Evolutionary conservation across 73 alveolate species (phyloP).

Genomic region (Paraurostyla sp.): DNA sequence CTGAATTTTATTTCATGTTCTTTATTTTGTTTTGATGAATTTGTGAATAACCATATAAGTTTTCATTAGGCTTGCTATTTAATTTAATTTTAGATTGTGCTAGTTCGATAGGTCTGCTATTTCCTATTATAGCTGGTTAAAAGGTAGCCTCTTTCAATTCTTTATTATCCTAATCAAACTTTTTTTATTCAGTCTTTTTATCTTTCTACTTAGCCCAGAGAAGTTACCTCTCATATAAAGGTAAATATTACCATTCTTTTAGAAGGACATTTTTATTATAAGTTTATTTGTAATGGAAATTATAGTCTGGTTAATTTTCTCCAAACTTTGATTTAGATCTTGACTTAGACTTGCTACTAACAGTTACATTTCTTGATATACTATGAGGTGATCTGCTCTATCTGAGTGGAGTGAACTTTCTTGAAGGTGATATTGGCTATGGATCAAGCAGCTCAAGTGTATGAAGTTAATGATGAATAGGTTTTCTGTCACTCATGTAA

Average conservation of each 20-base stretch:
- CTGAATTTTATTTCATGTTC: not conserved
- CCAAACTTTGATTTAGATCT: not conserved
- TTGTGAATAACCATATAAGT: not conserved
- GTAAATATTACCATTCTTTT: conserved; percentile 32
- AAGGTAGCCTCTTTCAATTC: conserved; percentile 16
- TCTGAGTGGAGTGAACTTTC: conserved; percentile 1
- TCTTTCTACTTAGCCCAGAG: conserved; percentile 17
- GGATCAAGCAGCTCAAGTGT: not conserved
- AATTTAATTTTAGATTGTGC: not conserved
- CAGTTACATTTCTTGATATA: not conserved
- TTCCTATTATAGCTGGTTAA: not conserved
- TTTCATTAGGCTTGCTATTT: not conserved
- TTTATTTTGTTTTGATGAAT: conserved; percentile 21
- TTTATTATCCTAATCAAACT: not conserved
- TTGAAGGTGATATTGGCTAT: not conserved
- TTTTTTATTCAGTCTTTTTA: not conserved
- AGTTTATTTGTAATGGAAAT: conserved; percentile 2
- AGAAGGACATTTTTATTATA: conserved; percentile 15
- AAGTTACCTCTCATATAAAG: conserved; percentile 11
- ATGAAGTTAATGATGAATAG: not conserved
- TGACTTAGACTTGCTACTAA: not conserved
- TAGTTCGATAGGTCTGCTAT: too few species aligned
- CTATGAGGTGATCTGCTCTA: conserved; percentile 32
- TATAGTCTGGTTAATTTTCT: conserved; percentile 4
- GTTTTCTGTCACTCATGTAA: not conserved